Base-by-base conservation (phyloP, 2,329 filamentous ascomycete species). In the Nothophoma quercina region DNA sequence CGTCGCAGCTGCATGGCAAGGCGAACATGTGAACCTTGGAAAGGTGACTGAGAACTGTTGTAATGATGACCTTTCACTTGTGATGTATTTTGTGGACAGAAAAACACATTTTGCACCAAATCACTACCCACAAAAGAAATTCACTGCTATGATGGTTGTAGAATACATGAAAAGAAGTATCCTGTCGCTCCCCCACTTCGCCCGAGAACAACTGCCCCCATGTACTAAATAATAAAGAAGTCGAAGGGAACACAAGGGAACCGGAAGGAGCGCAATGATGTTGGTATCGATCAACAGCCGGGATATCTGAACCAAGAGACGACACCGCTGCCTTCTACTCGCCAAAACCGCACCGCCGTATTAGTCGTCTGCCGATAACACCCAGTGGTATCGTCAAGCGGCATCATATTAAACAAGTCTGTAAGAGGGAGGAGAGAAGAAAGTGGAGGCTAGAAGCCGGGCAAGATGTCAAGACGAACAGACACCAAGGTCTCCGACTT, bases 251-350 rank as follows among this genome's bases (percentile, higher is more conserved):
- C 59, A 58, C 59, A 69, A 67, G 64, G 60, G 62, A 68, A 69
- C 49, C 58, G 51, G 62, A 72, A 73, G 67, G 71, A 73, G 69
- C 65, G 73, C 73, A 74, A 73, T 73, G 71, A 72, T 73, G 71
- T 72, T 74, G 73, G 73, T 75, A 75, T 75, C 73, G 73, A 74
- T 73, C 72, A 74, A 72, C 72, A 69, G 70, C 68, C 70, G 67
- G 71, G 65, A 71, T 70, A 72, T 72, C 63, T 65, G 64, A 64
- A 71, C 70, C 61, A 64, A 62, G 58, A 71, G 53, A 68, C 60
- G 58, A 68, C 63, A 67, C 68, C 59, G 63, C 63, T 63, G 60
- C 63, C 63, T 65, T 64, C 47, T 61, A 56, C 56, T 58, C 55
- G 56, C 65, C 64, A 59, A 62, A 58, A 58, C 64, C 60, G 61